Evolutionary conservation across 2,329 filamentous ascomycete species (phyloP).

Genomic region (Neodidymelliopsis sp.): DNA sequence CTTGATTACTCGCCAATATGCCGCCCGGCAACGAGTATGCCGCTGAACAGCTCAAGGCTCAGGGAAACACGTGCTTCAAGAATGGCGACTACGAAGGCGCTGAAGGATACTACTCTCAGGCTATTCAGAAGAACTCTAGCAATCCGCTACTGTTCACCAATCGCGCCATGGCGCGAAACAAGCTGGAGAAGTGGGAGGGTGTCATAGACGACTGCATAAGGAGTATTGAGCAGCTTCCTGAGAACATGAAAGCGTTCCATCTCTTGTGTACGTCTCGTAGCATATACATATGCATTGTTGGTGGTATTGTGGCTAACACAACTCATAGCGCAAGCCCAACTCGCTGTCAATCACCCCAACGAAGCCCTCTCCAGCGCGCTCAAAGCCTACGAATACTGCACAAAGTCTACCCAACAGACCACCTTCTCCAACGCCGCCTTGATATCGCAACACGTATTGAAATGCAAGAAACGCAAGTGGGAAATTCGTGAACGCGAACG

Average conservation of each 20-base stretch:
- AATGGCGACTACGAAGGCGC: constrained; percentile 70
- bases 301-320: constrained; percentile 26
- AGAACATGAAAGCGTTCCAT: constrained; percentile 82
- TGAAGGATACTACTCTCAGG: constrained; percentile 75
- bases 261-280: constrained; percentile 64
- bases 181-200: constrained; percentile 74
- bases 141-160: constrained; percentile 89
- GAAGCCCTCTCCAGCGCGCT: constrained; percentile 75
- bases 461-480: constrained; percentile 87
- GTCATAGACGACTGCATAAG: constrained; percentile 79
- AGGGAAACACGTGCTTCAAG: constrained; percentile 71
- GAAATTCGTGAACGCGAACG: constrained; percentile 73
- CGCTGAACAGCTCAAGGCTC: constrained; percentile 57
- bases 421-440: constrained; percentile 67
- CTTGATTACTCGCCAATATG: constrained; percentile 17
- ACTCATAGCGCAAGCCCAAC: constrained; percentile 73
- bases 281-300: background rate
- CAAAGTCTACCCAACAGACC: constrained; percentile 63
- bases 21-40: constrained; percentile 46
- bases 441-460: constrained; percentile 76
- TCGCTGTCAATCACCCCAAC: constrained; percentile 74
- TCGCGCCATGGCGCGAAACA: constrained; percentile 81
- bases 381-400: constrained; percentile 75
- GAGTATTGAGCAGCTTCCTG: constrained; percentile 72
- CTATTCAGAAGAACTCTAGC: constrained; percentile 78